Evolutionary conservation across 176 grass and related monocot species (phyloP).

Genomic region (Triticum timopheevii): DNA sequence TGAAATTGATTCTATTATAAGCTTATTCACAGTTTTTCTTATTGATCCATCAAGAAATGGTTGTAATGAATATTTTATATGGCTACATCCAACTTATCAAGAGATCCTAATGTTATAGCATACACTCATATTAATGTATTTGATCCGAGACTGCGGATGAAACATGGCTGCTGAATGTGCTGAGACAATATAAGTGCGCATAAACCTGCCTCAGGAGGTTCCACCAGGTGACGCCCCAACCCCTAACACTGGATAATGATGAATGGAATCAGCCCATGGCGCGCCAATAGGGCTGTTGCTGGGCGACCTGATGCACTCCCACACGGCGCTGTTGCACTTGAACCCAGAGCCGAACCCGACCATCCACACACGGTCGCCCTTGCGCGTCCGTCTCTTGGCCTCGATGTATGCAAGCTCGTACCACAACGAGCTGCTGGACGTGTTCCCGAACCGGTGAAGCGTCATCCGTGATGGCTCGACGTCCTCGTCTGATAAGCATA

Average conservation of each 20-base stretch:
- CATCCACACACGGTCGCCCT: slow-evolving; percentile 29
- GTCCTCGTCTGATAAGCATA: slow-evolving; percentile 1
- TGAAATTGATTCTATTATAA: no score
- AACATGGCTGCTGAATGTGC: no score
- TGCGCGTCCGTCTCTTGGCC: background rate
- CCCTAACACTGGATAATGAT: background rate
- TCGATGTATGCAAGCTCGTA: slow-evolving; percentile 42
- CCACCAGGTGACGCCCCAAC: no score
- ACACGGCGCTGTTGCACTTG: slow-evolving; percentile 33
- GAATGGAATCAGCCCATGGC: slow-evolving; percentile 34
- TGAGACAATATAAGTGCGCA: no score
- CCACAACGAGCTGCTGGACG: slow-evolving; percentile 44
- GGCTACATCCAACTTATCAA: no score
- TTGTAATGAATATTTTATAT: no score
- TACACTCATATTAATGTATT: no score
- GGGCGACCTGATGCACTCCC: slow-evolving; percentile 3
- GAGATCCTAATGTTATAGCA: no score
- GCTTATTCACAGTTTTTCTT: no score
- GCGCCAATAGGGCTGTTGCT: background rate
- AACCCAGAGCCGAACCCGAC: slow-evolving; percentile 49
- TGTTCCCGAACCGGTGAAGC: slow-evolving; percentile 42
- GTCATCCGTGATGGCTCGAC: slow-evolving; percentile 36
- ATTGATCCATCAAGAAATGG: no score
- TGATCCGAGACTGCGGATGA: no score
- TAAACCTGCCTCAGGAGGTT: no score